Evolutionary conservation across 305 asterid species (phyloP).

Genomic region (Fraxinus albicans): DNA sequence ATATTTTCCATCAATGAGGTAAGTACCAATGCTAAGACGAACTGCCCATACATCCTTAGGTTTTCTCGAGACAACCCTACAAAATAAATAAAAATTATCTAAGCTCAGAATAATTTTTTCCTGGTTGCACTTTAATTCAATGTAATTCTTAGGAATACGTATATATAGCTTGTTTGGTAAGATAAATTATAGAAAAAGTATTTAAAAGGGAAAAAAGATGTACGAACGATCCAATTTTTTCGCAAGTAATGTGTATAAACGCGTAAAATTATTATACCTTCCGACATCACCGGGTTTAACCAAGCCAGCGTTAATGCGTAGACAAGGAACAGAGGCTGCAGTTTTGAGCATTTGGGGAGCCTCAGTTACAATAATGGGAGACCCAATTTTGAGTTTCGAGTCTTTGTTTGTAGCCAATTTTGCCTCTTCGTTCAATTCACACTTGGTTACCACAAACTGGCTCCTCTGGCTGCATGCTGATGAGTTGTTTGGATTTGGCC

Average conservation of each 20-base stretch:
- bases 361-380: constrained; percentile 67
- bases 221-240: not conserved
- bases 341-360: constrained; percentile 72
- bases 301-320: constrained; percentile 56
- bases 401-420: constrained; percentile 5
- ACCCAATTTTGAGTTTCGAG: constrained; percentile 54
- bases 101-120: not conserved
- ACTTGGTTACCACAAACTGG: constrained; percentile 23
- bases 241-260: not conserved
- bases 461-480: not conserved
- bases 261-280: constrained; percentile 34
- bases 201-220: not conserved
- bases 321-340: constrained; percentile 81
- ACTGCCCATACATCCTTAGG: constrained; percentile 94
- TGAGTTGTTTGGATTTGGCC: constrained; percentile 12
- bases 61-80: constrained; percentile 83
- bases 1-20: constrained; percentile 75
- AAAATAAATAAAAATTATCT: not conserved
- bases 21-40: constrained; percentile 75
- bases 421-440: constrained; percentile 32
- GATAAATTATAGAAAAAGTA: not conserved
- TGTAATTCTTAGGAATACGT: not conserved
- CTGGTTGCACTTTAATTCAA: not conserved
- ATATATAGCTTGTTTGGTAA: not conserved
- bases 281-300: constrained; percentile 90